phyloP scores from a whole-genome alignment of 1,284 basidiomycete species.

The Heimioporus retisporus region DNA sequence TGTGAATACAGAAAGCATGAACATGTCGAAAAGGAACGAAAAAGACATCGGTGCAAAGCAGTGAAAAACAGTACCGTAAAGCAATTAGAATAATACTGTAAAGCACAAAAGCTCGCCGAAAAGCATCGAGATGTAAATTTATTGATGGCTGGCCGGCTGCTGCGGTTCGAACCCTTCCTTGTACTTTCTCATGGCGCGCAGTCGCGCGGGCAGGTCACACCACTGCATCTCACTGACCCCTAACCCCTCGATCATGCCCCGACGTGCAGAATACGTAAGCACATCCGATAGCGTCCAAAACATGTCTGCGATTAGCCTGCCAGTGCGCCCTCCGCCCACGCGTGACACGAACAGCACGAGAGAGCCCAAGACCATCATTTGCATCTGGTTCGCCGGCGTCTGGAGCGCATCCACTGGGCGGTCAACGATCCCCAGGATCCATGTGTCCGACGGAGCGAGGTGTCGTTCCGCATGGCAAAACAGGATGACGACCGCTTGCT shows the following conservation, averaged over 20 bases:
- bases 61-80: too few species aligned
- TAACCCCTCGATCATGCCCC: slow-evolving; percentile 92
- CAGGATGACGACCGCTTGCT: slow-evolving; percentile 95
- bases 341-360: slow-evolving; percentile 88
- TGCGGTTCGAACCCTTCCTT: slow-evolving; percentile 35
- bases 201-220: too few species aligned
- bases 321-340: slow-evolving; percentile 68
- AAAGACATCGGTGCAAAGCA: too few species aligned
- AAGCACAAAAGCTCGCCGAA: too few species aligned
- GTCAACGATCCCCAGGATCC: slow-evolving; percentile 89
- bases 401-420: slow-evolving; percentile 93
- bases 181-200: slow-evolving; percentile 39
- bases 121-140: too few species aligned
- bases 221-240: slow-evolving; percentile 68
- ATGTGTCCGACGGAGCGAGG: slow-evolving; percentile 79
- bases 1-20: too few species aligned
- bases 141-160: too few species aligned
- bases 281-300: slow-evolving; percentile 83
- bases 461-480: slow-evolving; percentile 96
- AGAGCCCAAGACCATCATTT: slow-evolving; percentile 96
- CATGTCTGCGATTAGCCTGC: slow-evolving; percentile 80
- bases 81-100: too few species aligned
- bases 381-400: slow-evolving; percentile 97
- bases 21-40: too few species aligned
- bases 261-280: slow-evolving; percentile 93